Evolutionary conservation across 2,329 filamentous ascomycete genomes (phyloP).

Genomic region (Trichophyton verrucosum): DNA sequence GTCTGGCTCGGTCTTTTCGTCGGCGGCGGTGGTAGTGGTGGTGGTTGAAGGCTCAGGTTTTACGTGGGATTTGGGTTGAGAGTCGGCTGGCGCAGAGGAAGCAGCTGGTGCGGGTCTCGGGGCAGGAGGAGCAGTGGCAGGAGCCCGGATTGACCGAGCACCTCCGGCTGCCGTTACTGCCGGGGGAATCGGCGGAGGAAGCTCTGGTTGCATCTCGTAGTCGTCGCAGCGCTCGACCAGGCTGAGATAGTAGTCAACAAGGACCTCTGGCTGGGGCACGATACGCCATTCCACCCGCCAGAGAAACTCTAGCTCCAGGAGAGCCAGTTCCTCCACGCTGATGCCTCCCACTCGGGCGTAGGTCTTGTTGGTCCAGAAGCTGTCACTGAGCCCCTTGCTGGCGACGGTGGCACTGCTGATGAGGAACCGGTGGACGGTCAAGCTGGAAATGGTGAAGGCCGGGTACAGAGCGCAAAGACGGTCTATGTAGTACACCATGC

Average conservation of each 20-base stretch:
- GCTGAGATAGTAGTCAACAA: slow-evolving; percentile 86
- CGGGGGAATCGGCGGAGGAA: not conserved
- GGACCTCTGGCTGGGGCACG: slow-evolving; percentile 82
- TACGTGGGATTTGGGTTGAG: not conserved
- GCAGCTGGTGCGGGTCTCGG: not conserved
- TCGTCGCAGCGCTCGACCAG: slow-evolving; percentile 58
- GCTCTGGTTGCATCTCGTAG: slow-evolving; percentile 40
- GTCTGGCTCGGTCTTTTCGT: not conserved
- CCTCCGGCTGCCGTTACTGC: not conserved
- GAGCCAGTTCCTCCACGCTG: slow-evolving; percentile 73
- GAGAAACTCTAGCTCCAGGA: slow-evolving; percentile 86
- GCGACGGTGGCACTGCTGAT: slow-evolving; percentile 94
- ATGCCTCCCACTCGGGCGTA: slow-evolving; percentile 92
- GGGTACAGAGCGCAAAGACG: slow-evolving; percentile 82
- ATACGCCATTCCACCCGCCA: slow-evolving; percentile 93
- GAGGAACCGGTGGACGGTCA: slow-evolving; percentile 93
- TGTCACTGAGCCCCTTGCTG: slow-evolving; percentile 88
- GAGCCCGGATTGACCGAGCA: not conserved
- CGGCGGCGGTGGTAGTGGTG: not conserved
- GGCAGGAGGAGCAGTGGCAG: not conserved
- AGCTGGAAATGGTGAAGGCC: slow-evolving; percentile 88
- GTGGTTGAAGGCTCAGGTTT: not conserved
- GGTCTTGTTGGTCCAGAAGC: slow-evolving; percentile 96
- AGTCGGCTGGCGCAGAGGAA: not conserved
- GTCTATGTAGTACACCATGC: slow-evolving; percentile 99